Base-by-base conservation (phyloP, 805 yeast species). In the Candida pseudoglaebosa region DNA sequence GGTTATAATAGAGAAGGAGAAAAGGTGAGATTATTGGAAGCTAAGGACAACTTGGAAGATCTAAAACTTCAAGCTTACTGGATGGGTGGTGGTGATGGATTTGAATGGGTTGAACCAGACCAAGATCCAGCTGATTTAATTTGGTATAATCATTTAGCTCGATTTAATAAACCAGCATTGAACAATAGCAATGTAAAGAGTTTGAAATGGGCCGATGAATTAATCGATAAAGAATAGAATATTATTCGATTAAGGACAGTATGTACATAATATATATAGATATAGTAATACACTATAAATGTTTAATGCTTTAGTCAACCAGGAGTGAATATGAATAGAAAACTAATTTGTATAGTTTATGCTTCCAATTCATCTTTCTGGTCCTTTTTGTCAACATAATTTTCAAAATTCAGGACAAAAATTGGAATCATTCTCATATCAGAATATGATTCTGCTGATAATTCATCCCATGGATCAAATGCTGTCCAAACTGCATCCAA, bases 71-170 rank as follows among this genome's bases (percentile, higher is more conserved):
- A 85, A 53, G 95, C 88, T 49, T 86, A 85, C 61, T 86, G 95
- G 95, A 78, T 85, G 54, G 73, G 83, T 30, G 85, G 87, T 5
- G 95, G 95, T 21, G 90, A 82, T 39, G 89, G 88, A 10, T 86
- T 84, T 53, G 85, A 82, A 43, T 86, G 95, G 95, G 82, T 77
- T 9, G 95, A 86, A 53, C 95, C 95, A 1, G 95, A 86, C 54
- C 84, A 83, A 53, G 95, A 87, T 53, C 95, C 95, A 0, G 95
- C 93, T 0, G 88, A 81, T 15, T 45, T 79, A 13, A 37, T 61
- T 17, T 69, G 73, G 74, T 53, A 54, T 35, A 36, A 52, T 4
- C 65, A 65, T 39, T 49, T 68, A 41, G 41, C 47, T 3, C 37
- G 38, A 36, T 52, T 47, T 28, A 47, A 57, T 20, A 48, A 43